These are phyloP conservation scores for Ophiostoma sp. DNA, from an alignment of 2,329 filamentous ascomycete species.

Conservation along the genomic window DNA sequence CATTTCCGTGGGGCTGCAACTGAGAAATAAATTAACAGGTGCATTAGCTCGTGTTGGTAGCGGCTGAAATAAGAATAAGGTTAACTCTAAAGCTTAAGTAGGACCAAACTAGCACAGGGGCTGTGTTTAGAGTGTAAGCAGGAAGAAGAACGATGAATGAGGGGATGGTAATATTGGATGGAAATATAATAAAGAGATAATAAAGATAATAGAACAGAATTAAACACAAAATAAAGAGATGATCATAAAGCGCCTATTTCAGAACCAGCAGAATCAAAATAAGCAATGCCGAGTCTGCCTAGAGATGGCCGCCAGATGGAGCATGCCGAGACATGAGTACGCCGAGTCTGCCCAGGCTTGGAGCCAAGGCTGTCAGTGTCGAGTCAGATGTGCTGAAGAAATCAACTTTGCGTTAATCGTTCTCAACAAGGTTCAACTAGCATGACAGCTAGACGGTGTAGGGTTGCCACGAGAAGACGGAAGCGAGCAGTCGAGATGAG, in stretches of 20 bases:
- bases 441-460: background rate
- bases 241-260: too few relatives aligned
- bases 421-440: too few relatives aligned
- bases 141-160: background rate
- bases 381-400: too few relatives aligned
- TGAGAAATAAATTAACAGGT: too few relatives aligned
- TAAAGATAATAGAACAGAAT: background rate
- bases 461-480: too few relatives aligned
- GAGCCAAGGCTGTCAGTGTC: background rate
- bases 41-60: background rate
- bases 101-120: background rate
- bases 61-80: conserved; percentile 1
- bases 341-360: conserved; percentile 15
- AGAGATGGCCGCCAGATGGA: conserved; percentile 2
- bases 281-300: conserved; percentile 4
- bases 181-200: background rate
- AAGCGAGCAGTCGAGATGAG: too few relatives aligned
- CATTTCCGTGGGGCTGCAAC: background rate
- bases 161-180: background rate
- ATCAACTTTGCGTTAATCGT: too few relatives aligned
- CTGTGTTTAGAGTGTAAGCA: background rate
- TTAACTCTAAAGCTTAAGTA: conserved; percentile 2
- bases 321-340: background rate
- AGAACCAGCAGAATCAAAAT: background rate
- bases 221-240: background rate